These are phyloP conservation scores for Pseudonitzschia multistriata DNA, from an alignment of 108 stramenopile species.

Conservation along the genomic window DNA sequence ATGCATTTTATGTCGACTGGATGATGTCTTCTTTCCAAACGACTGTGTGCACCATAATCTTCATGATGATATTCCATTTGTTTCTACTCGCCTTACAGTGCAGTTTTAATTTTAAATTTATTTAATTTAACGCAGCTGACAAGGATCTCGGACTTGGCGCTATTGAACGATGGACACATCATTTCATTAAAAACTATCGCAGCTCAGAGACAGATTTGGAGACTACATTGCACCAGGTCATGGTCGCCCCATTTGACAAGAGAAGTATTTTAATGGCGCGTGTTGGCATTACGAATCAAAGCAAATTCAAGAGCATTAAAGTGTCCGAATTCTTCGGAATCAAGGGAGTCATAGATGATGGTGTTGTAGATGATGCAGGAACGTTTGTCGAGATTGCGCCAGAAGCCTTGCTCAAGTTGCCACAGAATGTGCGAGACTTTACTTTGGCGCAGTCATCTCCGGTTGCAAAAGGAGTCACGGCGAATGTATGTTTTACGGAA, in stretches of 20 bases:
- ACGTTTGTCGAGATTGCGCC: background rate
- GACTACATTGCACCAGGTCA: slow-evolving; percentile 31
- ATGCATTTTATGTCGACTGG: background rate
- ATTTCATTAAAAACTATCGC: slow-evolving; percentile 30
- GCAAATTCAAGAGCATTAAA: slow-evolving; percentile 29
- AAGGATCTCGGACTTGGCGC: slow-evolving; percentile 54
- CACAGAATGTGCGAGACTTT: background rate
- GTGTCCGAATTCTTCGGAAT: slow-evolving; percentile 61
- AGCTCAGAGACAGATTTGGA: background rate
- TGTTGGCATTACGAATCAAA: slow-evolving; percentile 27
- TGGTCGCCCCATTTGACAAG: slow-evolving; percentile 41
- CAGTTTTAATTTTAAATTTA: background rate
- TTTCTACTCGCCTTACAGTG: background rate
- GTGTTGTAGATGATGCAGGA: slow-evolving; percentile 8
- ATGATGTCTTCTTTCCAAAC: background rate
- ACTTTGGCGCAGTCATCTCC: background rate
- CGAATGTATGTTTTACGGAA: background rate
- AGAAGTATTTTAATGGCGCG: slow-evolving; percentile 32
- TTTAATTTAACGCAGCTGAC: slow-evolving; percentile 20
- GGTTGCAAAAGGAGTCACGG: background rate
- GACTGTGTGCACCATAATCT: background rate
- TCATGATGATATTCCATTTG: background rate
- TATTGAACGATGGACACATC: slow-evolving; percentile 76
- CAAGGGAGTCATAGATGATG: slow-evolving; percentile 12
- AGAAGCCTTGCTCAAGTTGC: background rate